Evolutionary conservation across 78 protist species (phyloP).

Genomic region (Dictyostelium purpureum): DNA sequence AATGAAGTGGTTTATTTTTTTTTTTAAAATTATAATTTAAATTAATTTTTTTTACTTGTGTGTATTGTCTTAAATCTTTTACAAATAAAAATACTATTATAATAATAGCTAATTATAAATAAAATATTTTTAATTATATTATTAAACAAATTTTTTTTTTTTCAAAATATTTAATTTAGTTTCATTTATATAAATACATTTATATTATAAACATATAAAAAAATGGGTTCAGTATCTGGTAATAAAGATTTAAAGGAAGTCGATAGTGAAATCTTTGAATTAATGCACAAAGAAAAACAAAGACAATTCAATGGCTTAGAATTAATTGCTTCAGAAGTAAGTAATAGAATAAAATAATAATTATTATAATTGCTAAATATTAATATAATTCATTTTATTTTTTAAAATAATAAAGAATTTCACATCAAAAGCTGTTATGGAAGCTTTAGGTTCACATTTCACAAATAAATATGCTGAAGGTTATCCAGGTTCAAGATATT

Average conservation of each 20-base stretch:
- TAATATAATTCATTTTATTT: not conserved
- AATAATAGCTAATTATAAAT: too few relatives aligned
- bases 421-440: slow-evolving; percentile 97
- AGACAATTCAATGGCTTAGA: slow-evolving; percentile 98
- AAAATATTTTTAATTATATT: too few relatives aligned
- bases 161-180: too few relatives aligned
- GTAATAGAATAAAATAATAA: not conserved
- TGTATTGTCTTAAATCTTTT: too few relatives aligned
- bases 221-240: slow-evolving; percentile 45
- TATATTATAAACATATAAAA: not conserved
- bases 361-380: not conserved
- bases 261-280: slow-evolving; percentile 94
- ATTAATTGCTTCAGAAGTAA: slow-evolving; percentile 97
- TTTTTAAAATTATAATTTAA: too few relatives aligned
- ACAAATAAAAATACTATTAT: too few relatives aligned
- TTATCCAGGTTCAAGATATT: slow-evolving; percentile 94
- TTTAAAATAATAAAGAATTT: slow-evolving; percentile 91
- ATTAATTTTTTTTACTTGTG: too few relatives aligned
- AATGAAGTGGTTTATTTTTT: too few relatives aligned
- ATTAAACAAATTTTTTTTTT: too few relatives aligned
- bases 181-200: not conserved
- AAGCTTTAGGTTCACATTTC: slow-evolving; percentile 97
- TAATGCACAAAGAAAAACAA: slow-evolving; percentile 94
- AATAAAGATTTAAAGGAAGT: slow-evolving; percentile 60
- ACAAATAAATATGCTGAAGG: slow-evolving; percentile 99